Evolutionary conservation across 2,329 filamentous ascomycete genomes (phyloP).

Genomic region (Verticillium zaregamsianum): DNA sequence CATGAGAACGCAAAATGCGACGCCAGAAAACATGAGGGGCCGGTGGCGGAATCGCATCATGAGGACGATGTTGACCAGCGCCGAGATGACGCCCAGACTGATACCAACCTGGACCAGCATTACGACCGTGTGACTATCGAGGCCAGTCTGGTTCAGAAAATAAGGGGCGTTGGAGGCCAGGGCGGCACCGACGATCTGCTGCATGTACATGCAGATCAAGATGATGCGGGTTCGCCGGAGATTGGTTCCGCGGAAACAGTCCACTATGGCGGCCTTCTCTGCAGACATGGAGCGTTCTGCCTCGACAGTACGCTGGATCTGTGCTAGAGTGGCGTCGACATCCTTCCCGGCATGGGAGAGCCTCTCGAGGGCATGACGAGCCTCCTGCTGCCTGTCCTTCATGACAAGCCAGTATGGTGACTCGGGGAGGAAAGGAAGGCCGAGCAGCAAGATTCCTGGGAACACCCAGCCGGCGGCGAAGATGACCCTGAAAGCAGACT

Average conservation of each 20-base stretch:
- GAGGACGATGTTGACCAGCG: conserved; percentile 15
- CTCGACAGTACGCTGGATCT: conserved; percentile 7
- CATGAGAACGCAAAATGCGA: conserved; percentile 12
- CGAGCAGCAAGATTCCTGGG: conserved; percentile 7
- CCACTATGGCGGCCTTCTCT: neutral
- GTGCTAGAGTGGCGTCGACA: neutral
- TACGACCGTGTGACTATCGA: conserved; percentile 12
- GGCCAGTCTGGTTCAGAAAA: conserved; percentile 18
- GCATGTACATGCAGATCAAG: conserved; percentile 14
- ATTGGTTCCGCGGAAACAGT: conserved; percentile 9
- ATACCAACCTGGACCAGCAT: conserved; percentile 17
- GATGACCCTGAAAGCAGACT: conserved; percentile 10
- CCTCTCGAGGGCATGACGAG: conserved; percentile 18
- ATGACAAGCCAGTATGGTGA: conserved; percentile 36
- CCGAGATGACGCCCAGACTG: conserved; percentile 13
- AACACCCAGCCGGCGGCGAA: conserved; percentile 10
- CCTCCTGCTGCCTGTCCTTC: conserved; percentile 25
- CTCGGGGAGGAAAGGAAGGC: conserved; percentile 32
- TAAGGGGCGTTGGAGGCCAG: conserved; percentile 18
- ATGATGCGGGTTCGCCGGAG: conserved; percentile 15
- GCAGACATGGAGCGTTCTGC: neutral
- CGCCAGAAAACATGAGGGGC: conserved; percentile 16
- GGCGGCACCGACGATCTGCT: conserved; percentile 12
- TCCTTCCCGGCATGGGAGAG: neutral
- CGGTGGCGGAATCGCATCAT: conserved; percentile 16